A percentile compares a stretch with the other conserved stretches of the same genome.
phyloP scores from a whole-genome alignment of 345 rosid genomes.

The Excoecaria agallocha region DNA sequence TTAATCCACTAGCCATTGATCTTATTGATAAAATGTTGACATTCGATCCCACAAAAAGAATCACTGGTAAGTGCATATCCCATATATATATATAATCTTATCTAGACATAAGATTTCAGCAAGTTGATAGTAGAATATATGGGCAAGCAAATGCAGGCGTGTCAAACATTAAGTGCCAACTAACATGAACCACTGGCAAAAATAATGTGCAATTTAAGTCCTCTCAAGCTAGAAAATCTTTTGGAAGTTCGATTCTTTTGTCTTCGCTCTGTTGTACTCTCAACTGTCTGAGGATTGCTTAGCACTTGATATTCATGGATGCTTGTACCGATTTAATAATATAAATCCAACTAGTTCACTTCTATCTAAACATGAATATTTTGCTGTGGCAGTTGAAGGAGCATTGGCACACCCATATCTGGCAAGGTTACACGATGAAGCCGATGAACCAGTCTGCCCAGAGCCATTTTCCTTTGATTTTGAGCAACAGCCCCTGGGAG shows the following conservation, averaged over 20 bases:
- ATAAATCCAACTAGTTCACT: too few species aligned
- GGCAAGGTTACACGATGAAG: conserved; percentile 70
- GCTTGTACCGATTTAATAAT: neutral
- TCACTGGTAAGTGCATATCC: conserved; percentile 62
- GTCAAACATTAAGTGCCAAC: neutral
- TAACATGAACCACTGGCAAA: neutral
- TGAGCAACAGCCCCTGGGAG: conserved; percentile 73
- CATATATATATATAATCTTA: neutral
- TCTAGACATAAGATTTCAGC: neutral
- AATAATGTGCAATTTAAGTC: neutral
- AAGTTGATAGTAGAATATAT: neutral
- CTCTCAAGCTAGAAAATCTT: neutral
- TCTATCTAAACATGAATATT: conserved; percentile 2
- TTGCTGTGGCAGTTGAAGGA: conserved; percentile 68
- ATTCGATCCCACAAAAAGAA: conserved; percentile 86
- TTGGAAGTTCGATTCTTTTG: neutral
- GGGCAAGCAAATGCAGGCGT: neutral
- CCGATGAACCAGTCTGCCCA: conserved; percentile 83
- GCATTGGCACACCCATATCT: conserved; percentile 90
- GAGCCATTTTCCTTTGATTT: conserved; percentile 82
- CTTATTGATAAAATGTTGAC: conserved; percentile 84
- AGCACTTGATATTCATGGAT: neutral
- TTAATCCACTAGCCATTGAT: conserved; percentile 78
- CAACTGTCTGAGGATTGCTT: neutral
- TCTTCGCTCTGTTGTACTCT: neutral